Conservation (phyloP, 2,329 filamentous ascomycete genomes). For the Coniella lustricola region DNA sequence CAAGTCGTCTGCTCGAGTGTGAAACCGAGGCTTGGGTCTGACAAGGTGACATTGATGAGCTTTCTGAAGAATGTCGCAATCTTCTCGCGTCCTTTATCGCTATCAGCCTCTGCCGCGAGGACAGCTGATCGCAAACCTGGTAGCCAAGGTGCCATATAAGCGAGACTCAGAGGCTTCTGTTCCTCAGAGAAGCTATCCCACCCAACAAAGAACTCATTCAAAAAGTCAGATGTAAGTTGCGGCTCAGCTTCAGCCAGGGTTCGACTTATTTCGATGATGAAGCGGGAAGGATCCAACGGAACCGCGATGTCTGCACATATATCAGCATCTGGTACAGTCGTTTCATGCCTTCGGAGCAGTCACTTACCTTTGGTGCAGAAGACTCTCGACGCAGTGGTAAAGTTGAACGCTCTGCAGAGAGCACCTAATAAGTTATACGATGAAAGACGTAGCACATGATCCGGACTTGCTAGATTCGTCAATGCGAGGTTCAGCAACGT, state of each 20-base stretch:
- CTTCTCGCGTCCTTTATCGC: slow-evolving; percentile 60
- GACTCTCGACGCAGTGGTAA: slow-evolving; percentile 53
- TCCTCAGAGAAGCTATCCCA: slow-evolving; percentile 64
- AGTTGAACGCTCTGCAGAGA: slow-evolving; percentile 61
- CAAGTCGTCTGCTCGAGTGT: slow-evolving; percentile 60
- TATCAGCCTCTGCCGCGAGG: slow-evolving; percentile 51
- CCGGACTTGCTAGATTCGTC: slow-evolving; percentile 57
- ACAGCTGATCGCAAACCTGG: slow-evolving; percentile 53
- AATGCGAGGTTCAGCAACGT: slow-evolving; percentile 61
- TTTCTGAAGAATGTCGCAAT: slow-evolving; percentile 58
- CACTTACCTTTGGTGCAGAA: slow-evolving; percentile 53
- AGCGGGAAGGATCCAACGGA: slow-evolving; percentile 54
- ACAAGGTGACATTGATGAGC: slow-evolving; percentile 57
- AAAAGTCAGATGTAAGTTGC: slow-evolving; percentile 60
- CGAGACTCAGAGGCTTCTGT: slow-evolving; percentile 58
- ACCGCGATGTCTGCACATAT: slow-evolving; percentile 51
- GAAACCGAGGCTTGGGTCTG: slow-evolving; percentile 52
- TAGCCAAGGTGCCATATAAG: slow-evolving; percentile 66
- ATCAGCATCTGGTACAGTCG: not conserved
- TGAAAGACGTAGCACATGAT: slow-evolving; percentile 52
- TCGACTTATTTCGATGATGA: slow-evolving; percentile 60
- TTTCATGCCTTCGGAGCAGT: not conserved
- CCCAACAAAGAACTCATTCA: slow-evolving; percentile 67
- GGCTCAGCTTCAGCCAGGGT: slow-evolving; percentile 57
- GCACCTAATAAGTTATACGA: slow-evolving; percentile 63